Conservation (phyloP, 305 asterid species). For the Fraxinus platypoda region DNA sequence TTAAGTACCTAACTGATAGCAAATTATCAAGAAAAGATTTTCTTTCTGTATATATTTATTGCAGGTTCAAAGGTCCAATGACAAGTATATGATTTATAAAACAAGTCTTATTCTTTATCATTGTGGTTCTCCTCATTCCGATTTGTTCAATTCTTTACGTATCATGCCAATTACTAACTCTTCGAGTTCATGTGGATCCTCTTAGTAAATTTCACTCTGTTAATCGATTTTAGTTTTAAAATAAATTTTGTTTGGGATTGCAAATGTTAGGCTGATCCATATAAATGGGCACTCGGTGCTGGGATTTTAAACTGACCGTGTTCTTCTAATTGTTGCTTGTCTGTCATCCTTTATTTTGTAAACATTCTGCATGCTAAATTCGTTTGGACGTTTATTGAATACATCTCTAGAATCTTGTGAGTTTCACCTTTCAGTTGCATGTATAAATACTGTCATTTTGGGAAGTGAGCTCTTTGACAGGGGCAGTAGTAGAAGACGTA, state of each 20-base stretch:
- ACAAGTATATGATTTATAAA: background rate
- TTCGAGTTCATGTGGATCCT: slow-evolving; percentile 3
- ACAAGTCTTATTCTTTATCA: background rate
- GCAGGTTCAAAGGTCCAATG: background rate
- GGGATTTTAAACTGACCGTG: background rate
- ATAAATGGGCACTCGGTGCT: background rate
- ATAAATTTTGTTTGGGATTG: slow-evolving; percentile 7
- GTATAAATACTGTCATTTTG: background rate
- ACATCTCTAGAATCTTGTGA: background rate
- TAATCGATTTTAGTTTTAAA: background rate
- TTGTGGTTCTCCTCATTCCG: slow-evolving; percentile 10
- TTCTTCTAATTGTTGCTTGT: background rate
- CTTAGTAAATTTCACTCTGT: background rate
- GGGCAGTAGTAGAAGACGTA: background rate
- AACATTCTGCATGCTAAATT: background rate
- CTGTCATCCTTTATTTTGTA: background rate
- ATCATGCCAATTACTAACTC: background rate
- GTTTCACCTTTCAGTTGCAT: background rate
- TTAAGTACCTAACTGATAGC: background rate
- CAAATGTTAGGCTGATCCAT: background rate
- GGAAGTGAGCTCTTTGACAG: background rate
- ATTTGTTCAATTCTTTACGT: background rate
- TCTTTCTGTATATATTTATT: background rate
- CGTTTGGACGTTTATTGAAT: background rate
- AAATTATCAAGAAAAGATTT: background rate